A percentile compares a stretch with the other conserved stretches of the same genome.
These are phyloP conservation scores for Kwoniella pini DNA, from an alignment of 768 basidiomycete genomes.

Conservation along the genomic window DNA sequence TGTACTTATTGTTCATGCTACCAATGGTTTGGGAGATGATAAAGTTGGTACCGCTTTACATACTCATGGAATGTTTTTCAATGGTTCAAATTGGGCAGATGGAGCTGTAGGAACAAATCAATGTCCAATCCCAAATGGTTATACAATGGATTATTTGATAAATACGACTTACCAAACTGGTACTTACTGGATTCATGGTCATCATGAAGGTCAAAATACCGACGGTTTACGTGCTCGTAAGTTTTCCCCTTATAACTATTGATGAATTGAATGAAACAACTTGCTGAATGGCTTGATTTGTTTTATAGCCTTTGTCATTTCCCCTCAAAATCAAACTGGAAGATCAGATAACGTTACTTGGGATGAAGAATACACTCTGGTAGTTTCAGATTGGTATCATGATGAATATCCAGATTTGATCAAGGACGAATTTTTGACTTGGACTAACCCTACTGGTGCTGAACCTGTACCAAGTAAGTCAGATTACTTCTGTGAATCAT, in stretches of 20 bases:
- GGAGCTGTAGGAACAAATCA: slow-evolving; percentile 80
- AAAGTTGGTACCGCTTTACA: slow-evolving; percentile 68
- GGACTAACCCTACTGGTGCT: slow-evolving; percentile 71
- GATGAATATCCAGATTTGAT: slow-evolving; percentile 66
- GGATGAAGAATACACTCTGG: slow-evolving; percentile 85
- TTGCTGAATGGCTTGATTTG: slow-evolving; percentile 56
- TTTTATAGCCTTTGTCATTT: slow-evolving; percentile 67
- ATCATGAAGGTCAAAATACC: slow-evolving; percentile 69
- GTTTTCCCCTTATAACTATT: slow-evolving; percentile 15
- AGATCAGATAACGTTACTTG: slow-evolving; percentile 64
- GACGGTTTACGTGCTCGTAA: slow-evolving; percentile 78
- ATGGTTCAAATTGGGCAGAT: slow-evolving; percentile 81
- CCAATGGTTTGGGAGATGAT: slow-evolving; percentile 65
- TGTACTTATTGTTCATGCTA: slow-evolving; percentile 71
- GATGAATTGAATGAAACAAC: too few relatives aligned
- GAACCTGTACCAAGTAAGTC: slow-evolving; percentile 82
- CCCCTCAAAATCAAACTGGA: slow-evolving; percentile 49
- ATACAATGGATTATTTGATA: slow-evolving; percentile 72
- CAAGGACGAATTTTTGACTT: slow-evolving; percentile 64
- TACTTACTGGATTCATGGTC: slow-evolving; percentile 51
- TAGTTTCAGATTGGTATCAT: slow-evolving; percentile 93
- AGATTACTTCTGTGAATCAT: too few relatives aligned
- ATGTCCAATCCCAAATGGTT: slow-evolving; percentile 73
- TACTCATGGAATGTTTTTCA: slow-evolving; percentile 96
- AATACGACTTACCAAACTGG: slow-evolving; percentile 53